These are phyloP conservation scores for Obelidium mucronatum DNA, from an alignment of 192 early-diverging fungal genomes.

Conservation along the genomic window DNA sequence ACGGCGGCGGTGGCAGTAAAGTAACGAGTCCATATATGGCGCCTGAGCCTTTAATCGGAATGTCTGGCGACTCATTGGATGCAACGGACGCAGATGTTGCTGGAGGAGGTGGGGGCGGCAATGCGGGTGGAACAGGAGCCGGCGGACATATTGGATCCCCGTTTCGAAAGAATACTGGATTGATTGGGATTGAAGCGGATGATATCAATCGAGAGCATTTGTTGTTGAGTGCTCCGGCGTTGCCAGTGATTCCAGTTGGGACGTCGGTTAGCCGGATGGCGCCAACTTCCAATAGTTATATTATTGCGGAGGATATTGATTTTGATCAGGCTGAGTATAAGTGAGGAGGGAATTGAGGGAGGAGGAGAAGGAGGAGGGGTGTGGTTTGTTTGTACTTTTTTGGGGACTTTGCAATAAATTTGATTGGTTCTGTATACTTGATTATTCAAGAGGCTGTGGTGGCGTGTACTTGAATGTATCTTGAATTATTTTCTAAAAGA, in stretches of 20 bases:
- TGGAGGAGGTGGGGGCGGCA: neutral
- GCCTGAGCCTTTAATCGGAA: constrained; percentile 10
- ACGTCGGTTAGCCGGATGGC: constrained; percentile 18
- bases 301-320: constrained; percentile 19
- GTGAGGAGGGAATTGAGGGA: neutral
- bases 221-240: constrained; percentile 12
- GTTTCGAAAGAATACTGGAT: neutral
- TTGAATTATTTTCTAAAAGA: too few relatives aligned
- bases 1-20: neutral
- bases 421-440: too few relatives aligned
- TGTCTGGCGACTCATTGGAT: neutral
- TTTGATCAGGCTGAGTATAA: neutral
- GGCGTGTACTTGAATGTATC: too few relatives aligned
- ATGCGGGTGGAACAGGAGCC: neutral
- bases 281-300: neutral
- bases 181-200: constrained; percentile 16
- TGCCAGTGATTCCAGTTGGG: constrained; percentile 30
- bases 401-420: too few relatives aligned
- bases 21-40: constrained; percentile 8
- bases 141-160: neutral
- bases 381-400: too few relatives aligned
- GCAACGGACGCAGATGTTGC: neutral
- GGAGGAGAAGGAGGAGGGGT: neutral
- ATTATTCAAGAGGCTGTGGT: too few relatives aligned
- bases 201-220: constrained; percentile 30